phyloP scores from a whole-genome alignment of 164 flowering plant species.

The Amborella trichopoda region DNA sequence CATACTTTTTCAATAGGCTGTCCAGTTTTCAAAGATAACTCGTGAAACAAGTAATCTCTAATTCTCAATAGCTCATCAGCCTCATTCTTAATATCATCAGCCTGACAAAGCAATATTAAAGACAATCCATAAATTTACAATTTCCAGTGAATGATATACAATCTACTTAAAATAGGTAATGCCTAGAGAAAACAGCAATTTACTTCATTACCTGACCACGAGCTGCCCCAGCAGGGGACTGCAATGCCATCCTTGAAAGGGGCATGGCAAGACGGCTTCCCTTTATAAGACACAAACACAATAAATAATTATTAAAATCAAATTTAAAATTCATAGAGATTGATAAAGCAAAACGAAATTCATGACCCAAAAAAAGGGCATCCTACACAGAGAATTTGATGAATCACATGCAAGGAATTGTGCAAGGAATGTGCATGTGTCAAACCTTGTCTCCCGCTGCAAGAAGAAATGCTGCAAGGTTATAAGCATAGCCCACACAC shows the following conservation, averaged over 20 bases:
- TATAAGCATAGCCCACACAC: slow-evolving; percentile 62
- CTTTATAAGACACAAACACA: slow-evolving; percentile 21
- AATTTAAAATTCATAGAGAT: no score
- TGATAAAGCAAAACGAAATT: no score
- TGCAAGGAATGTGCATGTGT: no score
- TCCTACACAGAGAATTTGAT: no score
- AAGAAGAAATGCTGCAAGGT: slow-evolving; percentile 71
- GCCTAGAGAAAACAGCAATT: no score
- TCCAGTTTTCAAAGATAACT: slow-evolving; percentile 71
- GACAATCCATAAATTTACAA: no score
- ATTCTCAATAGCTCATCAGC: slow-evolving; percentile 76
- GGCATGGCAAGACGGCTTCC: slow-evolving; percentile 79
- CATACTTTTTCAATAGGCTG: slow-evolving; percentile 81
- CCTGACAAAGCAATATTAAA: slow-evolving; percentile 29
- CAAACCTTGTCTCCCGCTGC: slow-evolving; percentile 90
- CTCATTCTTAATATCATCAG: slow-evolving; percentile 82
- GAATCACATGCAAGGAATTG: background rate
- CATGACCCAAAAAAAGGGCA: no score
- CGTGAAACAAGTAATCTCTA: slow-evolving; percentile 60
- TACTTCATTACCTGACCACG: slow-evolving; percentile 72
- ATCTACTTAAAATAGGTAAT: no score
- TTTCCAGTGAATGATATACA: no score
- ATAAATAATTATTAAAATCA: no score
- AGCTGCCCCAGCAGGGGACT: slow-evolving; percentile 82
- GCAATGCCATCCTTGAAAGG: slow-evolving; percentile 51